Evolutionary conservation across 1,284 basidiomycete genomes (phyloP), one percentile per base, ranked within the genome.

Genomic region (Boletus hoseneyae): DNA sequence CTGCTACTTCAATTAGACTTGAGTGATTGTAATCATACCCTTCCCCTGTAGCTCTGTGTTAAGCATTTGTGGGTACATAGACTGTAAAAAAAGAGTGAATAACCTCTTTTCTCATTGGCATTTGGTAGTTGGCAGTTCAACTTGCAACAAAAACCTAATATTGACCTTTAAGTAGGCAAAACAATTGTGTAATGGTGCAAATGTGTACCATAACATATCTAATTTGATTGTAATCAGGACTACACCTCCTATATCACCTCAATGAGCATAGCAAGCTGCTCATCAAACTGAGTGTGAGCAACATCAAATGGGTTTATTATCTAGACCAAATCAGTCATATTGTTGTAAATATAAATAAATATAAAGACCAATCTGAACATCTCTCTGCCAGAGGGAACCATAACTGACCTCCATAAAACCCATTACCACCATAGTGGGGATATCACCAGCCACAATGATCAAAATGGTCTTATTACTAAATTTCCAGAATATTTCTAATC

Each of bases 251-350:
- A 51, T 41, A 1, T 42, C 42, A 10, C 51, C 47, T 9, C 42
- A 49, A 39, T 15, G 3, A 34, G 47, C 42, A 10, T 35, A 45
- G 29, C 6, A 23, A 23, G 21, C 21, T 23, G 21, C 21, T 23
- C 21, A 23, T 6, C 6, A 23, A 23, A 23, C 21, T 23, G 21
- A 23, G 21, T 23, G 21, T 23, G 21, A 23, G 21, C 3, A 23
- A 23, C 6, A 23, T 34, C n/a, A 29, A 16, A 16, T 53, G 35
- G 43, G 43, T n/a, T 45, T 47, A 18, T 47, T 47, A 35, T 44
- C 47, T 12, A 6, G 3, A 16, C 16, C 16, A 16, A 16, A 16
- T 16, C 16, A 16, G 16, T 16, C 16, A 16, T 16, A 16, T 16
- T 16, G 16, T 16, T 16, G 16, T 16, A 16, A 16, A 16, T 16